These are phyloP conservation scores for Silene coronaria DNA, from an alignment of 179 eudicot genomes.

Conservation along the genomic window DNA sequence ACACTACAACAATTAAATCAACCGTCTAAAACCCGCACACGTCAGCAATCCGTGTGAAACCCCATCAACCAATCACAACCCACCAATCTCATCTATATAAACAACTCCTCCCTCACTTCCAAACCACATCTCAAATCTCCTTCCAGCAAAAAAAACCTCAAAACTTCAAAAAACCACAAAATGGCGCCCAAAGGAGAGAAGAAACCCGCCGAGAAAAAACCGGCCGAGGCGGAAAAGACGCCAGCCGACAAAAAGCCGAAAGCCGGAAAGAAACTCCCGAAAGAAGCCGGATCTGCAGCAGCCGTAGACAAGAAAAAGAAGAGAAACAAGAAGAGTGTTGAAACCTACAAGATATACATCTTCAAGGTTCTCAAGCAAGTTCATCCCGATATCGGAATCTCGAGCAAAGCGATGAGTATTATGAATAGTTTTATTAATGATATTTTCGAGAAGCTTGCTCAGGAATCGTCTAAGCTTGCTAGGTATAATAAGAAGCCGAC, in stretches of 20 bases:
- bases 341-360: constrained; percentile 12
- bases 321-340: constrained; percentile 3
- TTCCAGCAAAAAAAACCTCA: no score
- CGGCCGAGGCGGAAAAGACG: not conserved
- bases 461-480: no score
- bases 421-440: not conserved
- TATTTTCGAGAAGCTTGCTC: not conserved
- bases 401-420: constrained; percentile 2
- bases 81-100: not conserved
- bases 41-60: not conserved
- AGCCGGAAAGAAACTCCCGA: constrained; percentile 8
- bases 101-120: not conserved
- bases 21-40: not conserved
- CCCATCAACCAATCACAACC: not conserved
- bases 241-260: constrained; percentile 10
- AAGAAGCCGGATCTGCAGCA: not conserved
- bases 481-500: no score
- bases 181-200: not conserved
- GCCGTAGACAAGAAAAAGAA: constrained; percentile 8
- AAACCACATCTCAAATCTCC: not conserved
- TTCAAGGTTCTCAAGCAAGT: constrained; percentile 12
- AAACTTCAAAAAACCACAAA: no score
- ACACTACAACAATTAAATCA: not conserved
- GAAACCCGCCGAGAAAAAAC: not conserved
- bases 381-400: constrained; percentile 8